Evolutionary conservation across 2,329 filamentous ascomycete genomes (phyloP), one percentile per base, ranked within the genome.

Genomic region (Colletotrichum sp.): DNA sequence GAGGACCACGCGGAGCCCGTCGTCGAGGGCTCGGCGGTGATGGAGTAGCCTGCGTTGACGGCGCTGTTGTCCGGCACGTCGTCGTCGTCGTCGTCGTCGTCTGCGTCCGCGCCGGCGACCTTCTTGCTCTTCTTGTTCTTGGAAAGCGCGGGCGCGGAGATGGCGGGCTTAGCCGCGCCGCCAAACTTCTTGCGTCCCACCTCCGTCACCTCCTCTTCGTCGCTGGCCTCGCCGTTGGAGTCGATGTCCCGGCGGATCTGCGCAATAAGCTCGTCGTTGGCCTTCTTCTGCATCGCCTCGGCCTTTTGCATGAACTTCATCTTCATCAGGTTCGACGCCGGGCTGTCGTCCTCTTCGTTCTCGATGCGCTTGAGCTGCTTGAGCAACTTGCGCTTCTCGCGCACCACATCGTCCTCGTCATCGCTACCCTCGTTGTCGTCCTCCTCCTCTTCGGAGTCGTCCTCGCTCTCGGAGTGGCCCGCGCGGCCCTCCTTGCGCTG

Each of bases 231-330:
- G n/a, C 86, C 86, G 24, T 91, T 88, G 7, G 92, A 93, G 32
- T 93, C 92, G 57, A 98, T 87, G 64, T 96, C 94, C 72, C 92
- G 91, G 65, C 93, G 90, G 65, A 98, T 91, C 79, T 92, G 89
- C 57, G 88, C 89, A 15, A 95, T 86, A 72, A 95, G 91, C 72
- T 94, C 94, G 80, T 98, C 95, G 79, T 99, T 98, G 73, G 92
- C 91, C 77, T 93, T 92, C 83, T 93, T 96, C 80, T 92, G 92
- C 48, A 92, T 89, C 32, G 93, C 94, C 81, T 98, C 96, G 2
- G 96, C 95, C 79, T 94, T 95, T 80, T 94, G 92, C 97, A 99
- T 99, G 83, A 99, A 99, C 77, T 95, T 95, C 93, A 99, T 95
- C 67, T 91, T 90, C 84, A 95, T 92, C 8, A 99, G 86, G 79